These are phyloP conservation scores for Pinus albicaulis DNA, from an alignment of 75 land plant species.

Conservation along the genomic window DNA sequence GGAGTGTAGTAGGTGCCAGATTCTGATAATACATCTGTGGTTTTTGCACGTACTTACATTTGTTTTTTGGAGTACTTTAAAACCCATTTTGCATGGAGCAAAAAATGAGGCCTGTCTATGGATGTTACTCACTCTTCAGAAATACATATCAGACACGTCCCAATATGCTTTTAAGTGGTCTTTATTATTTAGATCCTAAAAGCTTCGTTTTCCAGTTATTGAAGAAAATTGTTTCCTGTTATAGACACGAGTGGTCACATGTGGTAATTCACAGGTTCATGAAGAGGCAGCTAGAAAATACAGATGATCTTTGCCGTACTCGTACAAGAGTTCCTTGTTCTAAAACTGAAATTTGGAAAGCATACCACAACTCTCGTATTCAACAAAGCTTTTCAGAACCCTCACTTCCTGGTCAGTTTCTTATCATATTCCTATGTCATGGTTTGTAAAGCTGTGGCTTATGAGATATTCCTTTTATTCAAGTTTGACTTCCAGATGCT, in stretches of 20 bases:
- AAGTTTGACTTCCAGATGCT: background rate
- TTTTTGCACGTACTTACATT: background rate
- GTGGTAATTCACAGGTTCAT: slow-evolving; percentile 21
- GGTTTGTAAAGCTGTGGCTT: background rate
- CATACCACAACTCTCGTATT: slow-evolving; percentile 12
- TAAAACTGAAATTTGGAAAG: slow-evolving; percentile 25
- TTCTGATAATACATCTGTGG: background rate
- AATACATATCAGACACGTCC: background rate
- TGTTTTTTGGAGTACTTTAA: background rate
- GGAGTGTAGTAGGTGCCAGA: too few species aligned
- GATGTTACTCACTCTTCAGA: background rate
- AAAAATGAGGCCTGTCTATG: background rate
- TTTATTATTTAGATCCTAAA: background rate
- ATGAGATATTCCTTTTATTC: background rate
- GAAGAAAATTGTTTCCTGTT: slow-evolving; percentile 5
- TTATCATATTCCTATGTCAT: background rate
- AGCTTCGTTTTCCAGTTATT: background rate
- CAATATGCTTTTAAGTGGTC: background rate
- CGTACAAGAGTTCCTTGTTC: slow-evolving; percentile 37
- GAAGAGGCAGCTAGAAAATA: slow-evolving; percentile 40
- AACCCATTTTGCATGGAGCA: background rate
- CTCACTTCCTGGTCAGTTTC: slow-evolving; percentile 29
- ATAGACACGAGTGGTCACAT: background rate
- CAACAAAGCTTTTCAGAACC: slow-evolving; percentile 35
- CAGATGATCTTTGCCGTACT: slow-evolving; percentile 30